These are phyloP conservation scores for Tinospora cordifolia DNA, from an alignment of 164 flowering plant genomes.

Conservation along the genomic window DNA sequence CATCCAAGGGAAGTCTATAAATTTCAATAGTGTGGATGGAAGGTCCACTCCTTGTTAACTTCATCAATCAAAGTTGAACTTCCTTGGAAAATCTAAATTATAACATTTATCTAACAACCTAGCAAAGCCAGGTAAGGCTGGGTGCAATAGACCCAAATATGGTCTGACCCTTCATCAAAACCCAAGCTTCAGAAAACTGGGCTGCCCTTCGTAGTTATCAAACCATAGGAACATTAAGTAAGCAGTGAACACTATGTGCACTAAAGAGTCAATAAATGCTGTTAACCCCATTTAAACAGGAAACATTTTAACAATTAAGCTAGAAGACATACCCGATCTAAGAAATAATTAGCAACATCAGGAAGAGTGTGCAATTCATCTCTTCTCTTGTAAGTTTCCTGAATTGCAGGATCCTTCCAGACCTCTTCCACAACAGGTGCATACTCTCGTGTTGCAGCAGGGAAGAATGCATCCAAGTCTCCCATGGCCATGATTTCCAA, in stretches of 20 bases:
- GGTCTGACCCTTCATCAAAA: too few species aligned
- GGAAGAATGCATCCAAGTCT: slow-evolving; percentile 94
- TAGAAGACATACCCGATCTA: slow-evolving; percentile 57
- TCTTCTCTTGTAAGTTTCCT: slow-evolving; percentile 74
- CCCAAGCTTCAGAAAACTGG: too few species aligned
- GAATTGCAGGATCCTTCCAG: slow-evolving; percentile 92
- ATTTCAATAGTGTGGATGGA: not conserved
- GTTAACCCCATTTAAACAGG: not conserved
- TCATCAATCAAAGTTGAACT: not conserved
- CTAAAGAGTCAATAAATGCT: not conserved
- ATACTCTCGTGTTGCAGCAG: slow-evolving; percentile 98
- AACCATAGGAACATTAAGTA: not conserved
- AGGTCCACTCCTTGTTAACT: not conserved
- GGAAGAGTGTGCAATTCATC: slow-evolving; percentile 90
- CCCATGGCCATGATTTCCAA: slow-evolving; percentile 97
- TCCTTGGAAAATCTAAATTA: not conserved
- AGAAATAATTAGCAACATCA: slow-evolving; percentile 88
- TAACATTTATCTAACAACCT: not conserved
- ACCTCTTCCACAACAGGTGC: slow-evolving; percentile 97
- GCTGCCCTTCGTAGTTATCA: not conserved
- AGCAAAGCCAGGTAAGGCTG: too few species aligned
- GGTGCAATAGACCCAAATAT: too few species aligned
- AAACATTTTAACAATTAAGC: not conserved
- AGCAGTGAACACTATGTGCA: not conserved
- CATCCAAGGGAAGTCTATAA: not conserved